Percentiles rank a stretch among this genome's conserved stretches.
Evolutionary conservation across 192 early-diverging fungal species (phyloP).

Genomic region (Backusella tarrabulga): DNA sequence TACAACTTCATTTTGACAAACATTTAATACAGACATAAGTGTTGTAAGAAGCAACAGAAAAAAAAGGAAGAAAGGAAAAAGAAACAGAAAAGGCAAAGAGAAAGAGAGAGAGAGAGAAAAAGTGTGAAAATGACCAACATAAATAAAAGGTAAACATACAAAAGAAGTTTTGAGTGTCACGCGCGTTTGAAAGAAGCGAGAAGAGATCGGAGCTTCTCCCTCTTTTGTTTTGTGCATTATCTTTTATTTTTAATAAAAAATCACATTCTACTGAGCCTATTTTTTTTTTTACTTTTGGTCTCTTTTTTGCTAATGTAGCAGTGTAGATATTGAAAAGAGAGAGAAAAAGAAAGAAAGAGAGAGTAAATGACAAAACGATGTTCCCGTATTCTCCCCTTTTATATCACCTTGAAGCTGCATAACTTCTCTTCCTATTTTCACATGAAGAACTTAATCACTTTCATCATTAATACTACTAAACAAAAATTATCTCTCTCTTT

Average conservation of each 20-base stretch:
- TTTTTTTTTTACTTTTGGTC: background rate
- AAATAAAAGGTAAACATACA: conserved; percentile 3
- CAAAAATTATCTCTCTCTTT: background rate
- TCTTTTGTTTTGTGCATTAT: background rate
- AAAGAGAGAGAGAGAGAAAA: background rate
- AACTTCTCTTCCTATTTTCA: background rate
- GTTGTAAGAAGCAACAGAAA: background rate
- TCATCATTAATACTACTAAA: background rate
- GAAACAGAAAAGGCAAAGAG: background rate
- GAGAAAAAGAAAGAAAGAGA: background rate
- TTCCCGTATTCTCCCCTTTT: background rate
- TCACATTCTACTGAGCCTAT: background rate
- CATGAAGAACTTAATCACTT: background rate
- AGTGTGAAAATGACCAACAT: conserved; percentile 5
- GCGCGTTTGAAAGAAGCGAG: background rate
- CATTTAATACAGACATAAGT: conserved; percentile 8
- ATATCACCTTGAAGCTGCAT: background rate
- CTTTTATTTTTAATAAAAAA: background rate
- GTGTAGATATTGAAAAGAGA: background rate
- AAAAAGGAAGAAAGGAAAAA: background rate
- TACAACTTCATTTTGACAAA: background rate
- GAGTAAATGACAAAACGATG: background rate
- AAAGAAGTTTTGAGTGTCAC: conserved; percentile 4
- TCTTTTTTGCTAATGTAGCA: background rate
- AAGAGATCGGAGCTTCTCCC: background rate